A percentile compares a stretch with the other conserved stretches of the same genome.
Evolutionary conservation across 805 yeast genomes (phyloP).

Genomic region (Nakazawaea ernobii): DNA sequence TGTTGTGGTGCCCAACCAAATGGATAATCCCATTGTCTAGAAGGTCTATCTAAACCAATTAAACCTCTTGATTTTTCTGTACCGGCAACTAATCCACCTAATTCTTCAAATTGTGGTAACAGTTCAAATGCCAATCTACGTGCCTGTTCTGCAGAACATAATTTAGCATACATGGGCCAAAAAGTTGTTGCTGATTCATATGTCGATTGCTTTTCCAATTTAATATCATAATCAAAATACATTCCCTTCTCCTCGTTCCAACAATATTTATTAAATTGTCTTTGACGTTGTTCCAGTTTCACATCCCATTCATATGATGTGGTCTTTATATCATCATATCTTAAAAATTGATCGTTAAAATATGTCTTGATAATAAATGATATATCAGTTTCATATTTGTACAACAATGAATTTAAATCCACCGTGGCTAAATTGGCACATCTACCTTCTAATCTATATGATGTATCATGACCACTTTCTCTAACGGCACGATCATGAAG

Average conservation of each 20-base stretch:
- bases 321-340: slow-evolving; percentile 34
- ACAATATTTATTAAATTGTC: slow-evolving; percentile 55
- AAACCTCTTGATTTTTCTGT: slow-evolving; percentile 70
- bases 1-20: slow-evolving; percentile 99
- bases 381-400: slow-evolving; percentile 87
- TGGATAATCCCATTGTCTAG: slow-evolving; percentile 97
- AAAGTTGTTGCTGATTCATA: slow-evolving; percentile 87
- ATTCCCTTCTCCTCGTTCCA: slow-evolving; percentile 82
- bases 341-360: slow-evolving; percentile 44
- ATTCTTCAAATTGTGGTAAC: slow-evolving; percentile 67
- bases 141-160: slow-evolving; percentile 66
- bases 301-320: slow-evolving; percentile 53
- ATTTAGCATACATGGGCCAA: slow-evolving; percentile 89
- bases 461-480: slow-evolving; percentile 95
- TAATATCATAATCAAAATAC: slow-evolving; percentile 79
- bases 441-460: slow-evolving; percentile 82
- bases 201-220: slow-evolving; percentile 43
- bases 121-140: slow-evolving; percentile 47
- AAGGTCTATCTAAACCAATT: slow-evolving; percentile 65
- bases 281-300: slow-evolving; percentile 50
- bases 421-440: slow-evolving; percentile 89
- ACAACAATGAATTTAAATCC: slow-evolving; percentile 78
- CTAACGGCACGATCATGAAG: slow-evolving; percentile 91
- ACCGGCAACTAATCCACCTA: slow-evolving; percentile 88
- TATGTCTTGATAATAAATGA: slow-evolving; percentile 51